Conservation (phyloP, 2,329 filamentous ascomycete species). For the Tolypocladium guangdongense region DNA sequence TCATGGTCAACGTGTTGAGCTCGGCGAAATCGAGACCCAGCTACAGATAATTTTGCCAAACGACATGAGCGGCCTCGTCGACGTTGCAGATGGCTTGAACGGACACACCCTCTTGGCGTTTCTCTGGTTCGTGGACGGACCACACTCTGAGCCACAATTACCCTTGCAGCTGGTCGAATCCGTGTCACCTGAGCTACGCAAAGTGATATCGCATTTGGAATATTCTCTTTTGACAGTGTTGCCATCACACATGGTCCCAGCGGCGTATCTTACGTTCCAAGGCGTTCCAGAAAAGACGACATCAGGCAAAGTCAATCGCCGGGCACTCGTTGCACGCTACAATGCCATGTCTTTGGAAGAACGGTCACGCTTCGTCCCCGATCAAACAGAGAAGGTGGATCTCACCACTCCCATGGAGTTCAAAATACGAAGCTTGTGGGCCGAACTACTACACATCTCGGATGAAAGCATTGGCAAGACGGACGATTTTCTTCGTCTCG, state of each 20-base stretch:
- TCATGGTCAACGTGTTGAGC: conserved; percentile 42
- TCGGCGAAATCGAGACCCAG: conserved; percentile 16
- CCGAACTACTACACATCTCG: conserved; percentile 4
- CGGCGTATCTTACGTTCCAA: conserved; percentile 25
- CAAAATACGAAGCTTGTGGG: conserved; percentile 8
- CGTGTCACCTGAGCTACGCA: not conserved
- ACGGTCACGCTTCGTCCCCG: not conserved
- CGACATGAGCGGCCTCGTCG: not conserved
- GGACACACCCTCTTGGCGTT: not conserved
- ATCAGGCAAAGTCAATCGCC: conserved; percentile 3
- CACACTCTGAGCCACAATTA: not conserved
- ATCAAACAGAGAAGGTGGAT: conserved; percentile 5
- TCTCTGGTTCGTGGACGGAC: not conserved
- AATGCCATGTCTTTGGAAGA: not conserved
- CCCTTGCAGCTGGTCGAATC: not conserved
- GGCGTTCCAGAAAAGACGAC: conserved; percentile 19
- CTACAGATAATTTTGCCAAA: not conserved
- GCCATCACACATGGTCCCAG: conserved; percentile 29
- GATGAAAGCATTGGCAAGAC: conserved; percentile 3
- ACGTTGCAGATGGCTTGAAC: not conserved
- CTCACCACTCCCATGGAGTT: not conserved
- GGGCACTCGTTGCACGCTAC: not conserved
- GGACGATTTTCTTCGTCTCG: not conserved
- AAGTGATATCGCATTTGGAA: not conserved
- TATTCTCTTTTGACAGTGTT: conserved; percentile 1